phyloP scores from a whole-genome alignment of 129 eudicot genomes.

The Chrysanthemum makinoi region DNA sequence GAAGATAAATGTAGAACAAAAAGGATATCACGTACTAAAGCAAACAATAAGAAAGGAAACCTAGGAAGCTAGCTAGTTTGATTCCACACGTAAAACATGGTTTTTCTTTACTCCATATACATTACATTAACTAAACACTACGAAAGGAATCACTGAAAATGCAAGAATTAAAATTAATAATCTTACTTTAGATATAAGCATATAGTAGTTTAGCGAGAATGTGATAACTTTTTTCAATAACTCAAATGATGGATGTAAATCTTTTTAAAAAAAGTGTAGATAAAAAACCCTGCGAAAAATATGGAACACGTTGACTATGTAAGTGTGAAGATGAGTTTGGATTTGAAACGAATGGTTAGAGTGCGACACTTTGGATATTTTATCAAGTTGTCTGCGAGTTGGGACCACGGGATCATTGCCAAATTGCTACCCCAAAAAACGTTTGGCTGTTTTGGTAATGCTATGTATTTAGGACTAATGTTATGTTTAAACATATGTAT shows the following conservation, averaged over 20 bases:
- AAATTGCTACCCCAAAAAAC: too few relatives aligned
- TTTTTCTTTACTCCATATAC: constrained; percentile 9
- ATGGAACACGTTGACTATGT: constrained; percentile 19
- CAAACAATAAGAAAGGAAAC: constrained; percentile 16
- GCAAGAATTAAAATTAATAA: not conserved
- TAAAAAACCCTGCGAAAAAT: constrained; percentile 49
- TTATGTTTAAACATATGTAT: too few relatives aligned
- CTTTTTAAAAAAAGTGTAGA: not conserved
- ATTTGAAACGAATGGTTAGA: constrained; percentile 30
- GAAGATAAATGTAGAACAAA: constrained; percentile 13
- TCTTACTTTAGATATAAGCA: too few relatives aligned
- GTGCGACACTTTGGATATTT: not conserved
- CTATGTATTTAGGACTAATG: too few relatives aligned
- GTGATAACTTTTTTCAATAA: constrained; percentile 13
- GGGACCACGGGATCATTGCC: not conserved
- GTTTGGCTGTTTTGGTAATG: too few relatives aligned
- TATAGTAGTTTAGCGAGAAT: constrained; percentile 10
- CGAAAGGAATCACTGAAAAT: constrained; percentile 44
- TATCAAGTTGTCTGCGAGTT: not conserved
- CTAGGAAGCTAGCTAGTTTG: constrained; percentile 30
- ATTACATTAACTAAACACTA: constrained; percentile 38
- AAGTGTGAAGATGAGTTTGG: constrained; percentile 15
- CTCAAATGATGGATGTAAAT: constrained; percentile 12
- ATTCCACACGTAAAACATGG: constrained; percentile 24
- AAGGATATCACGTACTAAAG: constrained; percentile 10